These are phyloP conservation scores for Daldinia childiae DNA, from an alignment of 495 filamentous ascomycete genomes.

Conservation along the genomic window DNA sequence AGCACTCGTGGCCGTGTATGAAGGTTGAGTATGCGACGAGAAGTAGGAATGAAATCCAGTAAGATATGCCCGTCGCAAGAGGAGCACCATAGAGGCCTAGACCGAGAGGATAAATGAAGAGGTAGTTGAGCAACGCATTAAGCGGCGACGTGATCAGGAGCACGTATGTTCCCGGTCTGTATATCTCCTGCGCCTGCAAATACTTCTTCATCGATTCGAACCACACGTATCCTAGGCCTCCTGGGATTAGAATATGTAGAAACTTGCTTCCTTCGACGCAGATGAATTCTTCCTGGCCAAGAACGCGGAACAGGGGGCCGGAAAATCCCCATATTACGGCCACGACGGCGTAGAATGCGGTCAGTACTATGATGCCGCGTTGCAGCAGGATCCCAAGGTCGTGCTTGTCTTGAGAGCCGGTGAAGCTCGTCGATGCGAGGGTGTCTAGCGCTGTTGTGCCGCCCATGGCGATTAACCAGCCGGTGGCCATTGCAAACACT, in stretches of 20 bases:
- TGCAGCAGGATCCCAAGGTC: conserved; percentile 87
- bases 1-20: conserved; percentile 76
- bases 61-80: conserved; percentile 82
- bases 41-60: conserved; percentile 85
- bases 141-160: conserved; percentile 84
- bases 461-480: conserved; percentile 90
- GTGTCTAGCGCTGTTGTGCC: conserved; percentile 93
- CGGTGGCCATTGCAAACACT: conserved; percentile 94
- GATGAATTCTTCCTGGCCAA: conserved; percentile 84
- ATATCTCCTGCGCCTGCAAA: conserved; percentile 89
- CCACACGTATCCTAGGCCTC: conserved; percentile 89
- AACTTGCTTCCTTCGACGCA: conserved; percentile 79
- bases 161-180: conserved; percentile 88
- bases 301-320: conserved; percentile 75
- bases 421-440: conserved; percentile 85
- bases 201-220: conserved; percentile 95
- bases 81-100: conserved; percentile 83
- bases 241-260: conserved; percentile 80
- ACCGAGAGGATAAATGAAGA: conserved; percentile 77
- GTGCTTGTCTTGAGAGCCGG: conserved; percentile 81
- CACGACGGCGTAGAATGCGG: conserved; percentile 79
- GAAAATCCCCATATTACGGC: conserved; percentile 80
- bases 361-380: conserved; percentile 77
- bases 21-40: conserved; percentile 81
- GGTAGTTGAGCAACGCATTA: conserved; percentile 78